phyloP scores from a whole-genome alignment of 371 early-diverging fungal genomes.

The Homolaphlyctis polyrhiza region DNA sequence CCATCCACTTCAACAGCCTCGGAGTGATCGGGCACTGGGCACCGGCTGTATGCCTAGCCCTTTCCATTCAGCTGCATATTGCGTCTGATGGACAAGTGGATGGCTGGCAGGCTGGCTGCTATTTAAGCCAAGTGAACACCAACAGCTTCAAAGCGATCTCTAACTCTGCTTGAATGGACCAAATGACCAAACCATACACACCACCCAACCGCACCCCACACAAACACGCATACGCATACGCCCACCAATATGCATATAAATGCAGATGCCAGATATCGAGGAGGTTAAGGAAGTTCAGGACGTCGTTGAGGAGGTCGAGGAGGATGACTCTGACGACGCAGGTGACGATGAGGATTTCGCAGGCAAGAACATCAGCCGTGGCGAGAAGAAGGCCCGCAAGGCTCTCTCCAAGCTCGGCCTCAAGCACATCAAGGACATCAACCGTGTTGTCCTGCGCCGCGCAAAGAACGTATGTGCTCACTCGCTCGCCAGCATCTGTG shows the following conservation, averaged over 20 bases:
- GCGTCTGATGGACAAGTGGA: slow-evolving; percentile 6
- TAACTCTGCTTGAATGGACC: no score
- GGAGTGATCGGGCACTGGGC: background rate
- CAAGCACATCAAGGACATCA: slow-evolving; percentile 80
- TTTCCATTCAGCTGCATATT: no score
- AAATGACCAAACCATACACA: no score
- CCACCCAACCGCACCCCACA: no score
- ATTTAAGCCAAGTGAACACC: no score
- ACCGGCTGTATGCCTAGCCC: no score
- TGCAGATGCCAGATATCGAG: no score
- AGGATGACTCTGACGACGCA: slow-evolving; percentile 12
- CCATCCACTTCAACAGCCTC: background rate
- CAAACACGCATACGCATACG: no score
- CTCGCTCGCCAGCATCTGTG: background rate
- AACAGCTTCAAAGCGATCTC: no score
- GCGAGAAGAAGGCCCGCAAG: slow-evolving; percentile 96
- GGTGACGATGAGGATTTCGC: slow-evolving; percentile 7
- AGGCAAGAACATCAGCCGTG: slow-evolving; percentile 61
- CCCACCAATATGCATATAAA: no score
- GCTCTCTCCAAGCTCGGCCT: slow-evolving; percentile 89
- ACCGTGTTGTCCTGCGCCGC: slow-evolving; percentile 87
- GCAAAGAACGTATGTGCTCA: slow-evolving; percentile 62
- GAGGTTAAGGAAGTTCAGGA: no score
- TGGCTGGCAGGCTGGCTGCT: no score
- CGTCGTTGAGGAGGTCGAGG: slow-evolving; percentile 15